Evolutionary conservation across 192 early-diverging fungal species (phyloP).

Genomic region (Allomyces javanicus): DNA sequence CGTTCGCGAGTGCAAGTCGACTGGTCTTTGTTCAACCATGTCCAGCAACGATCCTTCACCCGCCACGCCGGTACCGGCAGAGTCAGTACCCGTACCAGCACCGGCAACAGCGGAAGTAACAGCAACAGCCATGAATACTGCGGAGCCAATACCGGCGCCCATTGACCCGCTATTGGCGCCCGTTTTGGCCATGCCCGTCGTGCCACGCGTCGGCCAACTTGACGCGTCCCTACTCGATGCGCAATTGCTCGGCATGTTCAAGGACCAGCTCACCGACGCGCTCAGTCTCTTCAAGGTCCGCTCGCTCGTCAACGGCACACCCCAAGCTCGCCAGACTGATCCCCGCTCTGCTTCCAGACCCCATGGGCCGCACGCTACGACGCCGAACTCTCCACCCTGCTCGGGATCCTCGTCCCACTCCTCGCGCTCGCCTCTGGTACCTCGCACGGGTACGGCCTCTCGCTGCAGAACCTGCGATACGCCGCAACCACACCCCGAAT

Average conservation of each 20-base stretch:
- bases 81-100: no score
- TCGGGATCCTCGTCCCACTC: conserved; percentile 49
- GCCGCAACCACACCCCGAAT: neutral
- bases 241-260: conserved; percentile 54
- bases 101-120: no score
- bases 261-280: conserved; percentile 51
- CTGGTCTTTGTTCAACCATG: no score
- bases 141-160: no score
- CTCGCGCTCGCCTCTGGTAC: conserved; percentile 36
- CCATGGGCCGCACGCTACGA: conserved; percentile 39
- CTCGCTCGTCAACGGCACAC: neutral
- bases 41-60: no score
- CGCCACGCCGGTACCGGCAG: no score
- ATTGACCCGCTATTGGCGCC: no score
- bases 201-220: conserved; percentile 50
- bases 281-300: conserved; percentile 47
- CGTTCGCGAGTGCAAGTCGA: no score
- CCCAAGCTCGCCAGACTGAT: neutral
- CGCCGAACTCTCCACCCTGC: conserved; percentile 43
- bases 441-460: conserved; percentile 54
- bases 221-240: conserved; percentile 64
- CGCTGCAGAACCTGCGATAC: conserved; percentile 69
- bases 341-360: conserved; percentile 14
- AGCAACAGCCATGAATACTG: no score
- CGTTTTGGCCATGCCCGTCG: neutral